These are phyloP conservation scores for Castanospermum australe DNA, from an alignment of 306 rosid species.

Conservation along the genomic window DNA sequence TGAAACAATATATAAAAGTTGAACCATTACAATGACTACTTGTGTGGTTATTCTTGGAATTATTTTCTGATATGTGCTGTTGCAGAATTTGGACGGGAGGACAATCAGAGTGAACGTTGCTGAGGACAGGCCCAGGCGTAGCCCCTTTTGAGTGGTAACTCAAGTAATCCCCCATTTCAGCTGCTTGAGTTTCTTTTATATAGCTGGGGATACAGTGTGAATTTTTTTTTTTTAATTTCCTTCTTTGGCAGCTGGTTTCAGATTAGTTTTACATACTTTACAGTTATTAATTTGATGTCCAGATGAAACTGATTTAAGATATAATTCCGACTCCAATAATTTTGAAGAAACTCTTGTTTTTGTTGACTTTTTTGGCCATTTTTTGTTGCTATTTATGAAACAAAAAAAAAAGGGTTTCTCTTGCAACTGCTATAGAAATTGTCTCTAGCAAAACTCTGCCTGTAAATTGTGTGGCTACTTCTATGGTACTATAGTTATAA, in stretches of 20 bases:
- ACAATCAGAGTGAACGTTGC: conserved; percentile 89
- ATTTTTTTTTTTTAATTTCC: background rate
- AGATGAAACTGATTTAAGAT: conserved; percentile 13
- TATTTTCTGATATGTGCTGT: conserved; percentile 18
- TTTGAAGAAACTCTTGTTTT: conserved; percentile 4
- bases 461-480: background rate
- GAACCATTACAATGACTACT: background rate
- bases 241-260: conserved; percentile 32
- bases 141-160: conserved; percentile 42
- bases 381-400: background rate
- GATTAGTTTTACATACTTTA: conserved; percentile 32
- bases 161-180: conserved; percentile 24
- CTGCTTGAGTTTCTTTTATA: conserved; percentile 22
- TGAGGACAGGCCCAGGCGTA: conserved; percentile 77
- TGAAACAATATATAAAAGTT: background rate
- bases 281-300: conserved; percentile 11
- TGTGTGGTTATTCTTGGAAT: background rate
- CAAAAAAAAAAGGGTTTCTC: too few species aligned
- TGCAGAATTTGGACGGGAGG: conserved; percentile 83
- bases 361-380: background rate
- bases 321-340: background rate
- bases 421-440: background rate
- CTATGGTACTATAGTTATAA: background rate
- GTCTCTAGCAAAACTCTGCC: background rate
- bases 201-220: conserved; percentile 34